Evolutionary conservation across 257 asterid species (phyloP), one percentile per base, ranked within the genome.

Genomic region (Ajuga chamaepitys): DNA sequence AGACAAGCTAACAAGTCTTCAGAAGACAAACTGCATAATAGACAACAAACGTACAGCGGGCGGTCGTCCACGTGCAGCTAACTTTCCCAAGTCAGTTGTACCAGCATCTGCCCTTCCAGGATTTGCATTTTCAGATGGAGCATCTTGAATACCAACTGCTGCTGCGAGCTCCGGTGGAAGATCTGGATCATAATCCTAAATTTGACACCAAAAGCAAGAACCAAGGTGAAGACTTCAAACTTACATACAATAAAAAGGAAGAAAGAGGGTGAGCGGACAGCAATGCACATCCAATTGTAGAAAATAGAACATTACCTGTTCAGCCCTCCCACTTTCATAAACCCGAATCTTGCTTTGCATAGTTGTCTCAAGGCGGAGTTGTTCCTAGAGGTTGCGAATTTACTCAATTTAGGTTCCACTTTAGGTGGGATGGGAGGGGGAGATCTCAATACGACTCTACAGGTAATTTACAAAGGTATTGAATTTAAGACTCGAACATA

Each of bases 111-210:
- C 44, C 73, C 73, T 88, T 70, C 85, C 87, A 59, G 74, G 68
- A 70, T 70, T 86, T 67, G 79, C 70, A 69, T 59, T 77, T 67
- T 83, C 93, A 53, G 95, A 77, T 53, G 83, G 73, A 81, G 58
- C 59, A 47, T 86, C 96, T 67, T 83, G 94, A 66, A 76, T 76
- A 38, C 88, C 95, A 57, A 88, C 91, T 47, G 92, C 97, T 40
- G 96, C 97, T 32, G 97, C 99, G 35, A 94, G 97, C 85, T 94
- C 99, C 17, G 97, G 99, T 18, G 99, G 99, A 70, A 94, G 95
- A 77, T 94, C 99, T 12, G 96, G 97, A 80, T 94, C 97, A 75
- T 83, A 90, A 70, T 86, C 97, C 97, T 94, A 69, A 72, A 75
- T 51, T 66, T 47, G 70, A 73, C 44, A 77, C 63, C 73, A 61